Percentiles rank a stretch among this genome's conserved stretches.
Evolutionary conservation across 352 stramenopile genomes (phyloP).

Genomic region (Phytophthora tentaculata): DNA sequence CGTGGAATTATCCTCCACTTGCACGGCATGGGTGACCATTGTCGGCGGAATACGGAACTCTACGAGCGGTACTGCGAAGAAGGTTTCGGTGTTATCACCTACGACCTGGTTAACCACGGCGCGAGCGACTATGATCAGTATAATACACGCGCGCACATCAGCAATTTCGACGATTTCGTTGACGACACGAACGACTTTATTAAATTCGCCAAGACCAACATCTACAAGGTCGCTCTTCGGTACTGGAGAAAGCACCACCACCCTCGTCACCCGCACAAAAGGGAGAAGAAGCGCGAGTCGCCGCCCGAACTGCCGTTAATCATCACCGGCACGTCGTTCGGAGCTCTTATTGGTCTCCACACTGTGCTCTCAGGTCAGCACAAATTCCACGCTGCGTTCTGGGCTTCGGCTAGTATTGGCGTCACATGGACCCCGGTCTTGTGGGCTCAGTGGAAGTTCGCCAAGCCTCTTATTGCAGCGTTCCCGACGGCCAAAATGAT

Average conservation of each 20-base stretch:
- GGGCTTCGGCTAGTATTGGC: slow-evolving; percentile 41
- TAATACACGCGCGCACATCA: slow-evolving; percentile 45
- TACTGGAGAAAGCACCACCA: slow-evolving; percentile 45
- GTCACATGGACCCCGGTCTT: slow-evolving; percentile 50
- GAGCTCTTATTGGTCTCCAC: slow-evolving; percentile 47
- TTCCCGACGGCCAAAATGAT: slow-evolving; percentile 49
- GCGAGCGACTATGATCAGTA: slow-evolving; percentile 42
- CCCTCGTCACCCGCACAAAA: slow-evolving; percentile 34
- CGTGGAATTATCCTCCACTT: slow-evolving; percentile 62
- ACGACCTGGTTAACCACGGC: slow-evolving; percentile 62
- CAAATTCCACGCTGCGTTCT: slow-evolving; percentile 47
- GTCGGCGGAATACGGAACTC: slow-evolving; percentile 51
- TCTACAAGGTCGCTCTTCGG: slow-evolving; percentile 38
- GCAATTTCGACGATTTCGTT: slow-evolving; percentile 46
- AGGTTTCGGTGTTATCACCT: slow-evolving; percentile 62
- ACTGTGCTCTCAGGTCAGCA: slow-evolving; percentile 46
- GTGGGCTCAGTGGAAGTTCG: slow-evolving; percentile 41
- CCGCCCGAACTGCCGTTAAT: slow-evolving; percentile 43
- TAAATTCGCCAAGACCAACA: slow-evolving; percentile 40
- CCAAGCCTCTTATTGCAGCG: slow-evolving; percentile 36
- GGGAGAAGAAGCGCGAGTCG: slow-evolving; percentile 25
- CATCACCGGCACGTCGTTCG: slow-evolving; percentile 47
- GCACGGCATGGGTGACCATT: slow-evolving; percentile 71
- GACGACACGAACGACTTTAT: slow-evolving; percentile 56
- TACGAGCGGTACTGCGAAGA: slow-evolving; percentile 54